A percentile compares a stretch with the other conserved stretches of the same genome.
Conservation (phyloP, 495 filamentous ascomycete species). For the Penicillium soppii region DNA sequence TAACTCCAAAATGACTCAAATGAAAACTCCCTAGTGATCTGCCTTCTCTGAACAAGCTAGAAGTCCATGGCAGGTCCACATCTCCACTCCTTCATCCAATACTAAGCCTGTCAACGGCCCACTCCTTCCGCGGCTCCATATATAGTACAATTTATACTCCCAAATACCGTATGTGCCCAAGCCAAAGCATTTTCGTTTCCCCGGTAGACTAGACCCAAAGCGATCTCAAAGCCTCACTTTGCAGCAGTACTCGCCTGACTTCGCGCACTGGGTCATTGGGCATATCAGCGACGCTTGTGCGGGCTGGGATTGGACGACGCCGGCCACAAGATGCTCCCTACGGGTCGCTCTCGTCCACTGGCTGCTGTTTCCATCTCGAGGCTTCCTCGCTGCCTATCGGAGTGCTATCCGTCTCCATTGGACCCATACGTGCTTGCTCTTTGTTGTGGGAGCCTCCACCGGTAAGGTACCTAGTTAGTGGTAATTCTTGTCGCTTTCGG, state of each 20-base stretch:
- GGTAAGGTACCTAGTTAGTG: constrained; percentile 4
- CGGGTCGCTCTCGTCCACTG: not conserved
- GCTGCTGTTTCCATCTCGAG: too few species aligned
- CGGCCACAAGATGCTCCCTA: constrained; percentile 1
- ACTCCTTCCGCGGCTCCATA: not conserved
- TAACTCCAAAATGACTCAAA: constrained; percentile 5
- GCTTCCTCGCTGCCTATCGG: too few species aligned
- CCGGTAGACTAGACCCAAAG: constrained; percentile 4
- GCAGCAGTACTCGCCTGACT: constrained; percentile 18
- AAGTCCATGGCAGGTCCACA: constrained; percentile 7
- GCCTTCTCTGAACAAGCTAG: constrained; percentile 8
- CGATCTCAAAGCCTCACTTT: constrained; percentile 23
- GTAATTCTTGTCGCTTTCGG: constrained; percentile 1
- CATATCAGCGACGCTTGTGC: constrained; percentile 1
- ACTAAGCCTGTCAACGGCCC: not conserved
- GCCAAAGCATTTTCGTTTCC: constrained; percentile 8
- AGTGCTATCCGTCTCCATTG: too few species aligned
- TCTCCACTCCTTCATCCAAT: constrained; percentile 1
- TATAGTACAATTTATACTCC: too few species aligned
- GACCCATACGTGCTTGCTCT: not conserved
- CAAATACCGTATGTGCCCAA: constrained; percentile 18
- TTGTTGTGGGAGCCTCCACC: not conserved
- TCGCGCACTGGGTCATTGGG: constrained; percentile 13
- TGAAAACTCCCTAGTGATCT: constrained; percentile 7
- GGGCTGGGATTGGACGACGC: not conserved